Conservation (phyloP, 495 filamentous ascomycete genomes). For the Ramalina intermedia region DNA sequence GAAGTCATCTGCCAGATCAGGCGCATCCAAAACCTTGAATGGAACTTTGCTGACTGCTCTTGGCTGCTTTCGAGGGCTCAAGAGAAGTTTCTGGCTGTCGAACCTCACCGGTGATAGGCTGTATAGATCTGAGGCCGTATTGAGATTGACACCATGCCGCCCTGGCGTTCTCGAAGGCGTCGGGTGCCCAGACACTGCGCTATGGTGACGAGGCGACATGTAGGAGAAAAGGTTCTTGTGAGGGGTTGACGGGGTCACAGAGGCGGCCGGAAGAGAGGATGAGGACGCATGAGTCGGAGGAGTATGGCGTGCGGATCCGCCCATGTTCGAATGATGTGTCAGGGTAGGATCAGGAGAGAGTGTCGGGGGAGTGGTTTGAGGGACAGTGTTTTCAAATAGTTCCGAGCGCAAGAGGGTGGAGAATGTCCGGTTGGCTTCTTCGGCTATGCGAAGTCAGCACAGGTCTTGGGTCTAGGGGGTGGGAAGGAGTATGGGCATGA, state of each 20-base stretch:
- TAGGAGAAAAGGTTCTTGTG: slow-evolving; percentile 97
- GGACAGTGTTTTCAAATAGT: slow-evolving; percentile 77
- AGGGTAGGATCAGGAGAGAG: slow-evolving; percentile 49
- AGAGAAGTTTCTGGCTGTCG: slow-evolving; percentile 77
- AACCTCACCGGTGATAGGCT: slow-evolving; percentile 83
- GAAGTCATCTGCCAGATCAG: slow-evolving; percentile 91
- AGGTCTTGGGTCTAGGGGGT: neutral
- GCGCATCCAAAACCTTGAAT: slow-evolving; percentile 94
- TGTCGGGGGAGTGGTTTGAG: slow-evolving; percentile 57
- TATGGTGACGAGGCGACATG: slow-evolving; percentile 59
- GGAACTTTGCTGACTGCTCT: slow-evolving; percentile 88
- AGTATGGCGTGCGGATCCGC: slow-evolving; percentile 63
- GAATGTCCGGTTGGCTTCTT: slow-evolving; percentile 88
- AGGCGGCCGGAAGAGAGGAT: slow-evolving; percentile 47
- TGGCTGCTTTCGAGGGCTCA: slow-evolving; percentile 76
- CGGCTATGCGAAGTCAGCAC: slow-evolving; percentile 48
- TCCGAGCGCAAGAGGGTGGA: slow-evolving; percentile 79
- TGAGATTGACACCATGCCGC: slow-evolving; percentile 68
- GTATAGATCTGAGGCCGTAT: slow-evolving; percentile 81
- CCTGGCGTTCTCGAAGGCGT: slow-evolving; percentile 84
- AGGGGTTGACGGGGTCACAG: slow-evolving; percentile 79
- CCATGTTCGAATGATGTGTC: slow-evolving; percentile 41
- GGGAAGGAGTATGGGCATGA: slow-evolving; percentile 1
- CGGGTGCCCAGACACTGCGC: slow-evolving; percentile 51
- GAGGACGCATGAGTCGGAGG: slow-evolving; percentile 53